Evolutionary conservation across 148 eudicot genomes (phyloP), one percentile per base, ranked within the genome.

Genomic region (Linanthus parryae): DNA sequence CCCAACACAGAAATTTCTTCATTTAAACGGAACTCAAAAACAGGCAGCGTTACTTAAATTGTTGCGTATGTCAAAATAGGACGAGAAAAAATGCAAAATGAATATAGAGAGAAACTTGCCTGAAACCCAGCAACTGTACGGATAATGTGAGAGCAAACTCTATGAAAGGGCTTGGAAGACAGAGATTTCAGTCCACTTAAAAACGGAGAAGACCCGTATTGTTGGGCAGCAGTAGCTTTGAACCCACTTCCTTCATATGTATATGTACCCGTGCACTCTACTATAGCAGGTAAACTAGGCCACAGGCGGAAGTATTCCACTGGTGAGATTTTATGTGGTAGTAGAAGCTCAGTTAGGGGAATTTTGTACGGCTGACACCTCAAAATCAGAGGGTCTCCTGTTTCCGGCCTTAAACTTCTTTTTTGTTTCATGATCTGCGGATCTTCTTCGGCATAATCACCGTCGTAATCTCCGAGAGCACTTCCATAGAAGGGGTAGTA

Each of bases 271-370:
- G 94, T 83, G 54, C 68, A 91, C 75, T 91, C 98, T 43, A 86
- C 82, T 58, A 86, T 79, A 64, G 95, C 98, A 66, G 95, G 98
- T 49, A 91, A 79, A 77, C 98, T 91, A 56, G 98, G 98, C 98
- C 98, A 91, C 45, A 91, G 62, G 27, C 98, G 89, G 62, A 91
- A 91, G 64, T 76, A 91, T 62, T 91, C 98, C 11, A 91, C 98
- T 16, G 98, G 95, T 49, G 98, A 91, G 55, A 91, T 91, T 68
- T 91, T 86, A 62, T 86, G 95, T 0, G 90, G 98, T 66, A 86
- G 39, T 61, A 91, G 98, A 57, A 91, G 84, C 71, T 86, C 98
- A 8, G 95, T 81, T 50, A 91, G 73, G 16, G 97, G 97, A 73
- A 91, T 70, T 66, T 86, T 91, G 79, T 91, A 91, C 29, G 98